Base-by-base conservation (phyloP, 83 land plant genomes). In the Thuja plicata region DNA sequence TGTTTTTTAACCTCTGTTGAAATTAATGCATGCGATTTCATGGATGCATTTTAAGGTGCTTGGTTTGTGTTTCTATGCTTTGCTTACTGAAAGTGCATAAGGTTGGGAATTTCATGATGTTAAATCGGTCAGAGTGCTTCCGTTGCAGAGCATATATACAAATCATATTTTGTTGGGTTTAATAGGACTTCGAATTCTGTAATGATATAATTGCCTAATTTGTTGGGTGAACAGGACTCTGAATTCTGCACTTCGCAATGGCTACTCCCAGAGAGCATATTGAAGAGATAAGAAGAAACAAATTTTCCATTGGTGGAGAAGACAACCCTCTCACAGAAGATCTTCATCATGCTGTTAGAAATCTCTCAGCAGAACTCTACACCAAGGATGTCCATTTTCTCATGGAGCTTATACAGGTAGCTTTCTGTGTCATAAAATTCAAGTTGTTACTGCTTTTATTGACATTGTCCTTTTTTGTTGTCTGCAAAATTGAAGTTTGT, bases 391-490 rank as follows among this genome's bases (percentile, higher is more conserved):
- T 94, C 35, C 96, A 95, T 74, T 95, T 95, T 73, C 92, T 95
- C 57, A 91, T 94, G 95, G 96, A 95, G 89, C 93, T 95, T 77
- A 91, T 95, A 2, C 96, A 95, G 96, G 96, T 95, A 19, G 4
- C 30, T 30, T 43, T 50, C 54, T 50, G 54, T 0, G 54, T 50
- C 11, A 37, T 71, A 79, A 5, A 43, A 81, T 81, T 82, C 30
- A 81, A 43, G 21, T 24, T 62, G 70, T 7, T 27, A 43, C 84
- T 81, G 10, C 43, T 81, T 81, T 40, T 40, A 79, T 7, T 78
- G 19, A 0, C 16, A 6, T 40, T 12, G 34, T 24, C 27, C 24
- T 37, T 41, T 81, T 41, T 81, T 24, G 17, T 50, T 8, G 2
- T 55, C 24, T 13, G 13, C 54, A 21, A 4, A 24, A 21, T 24